Conservation (phyloP, 805 yeast species). For the Metschnikowia vanudenii region DNA sequence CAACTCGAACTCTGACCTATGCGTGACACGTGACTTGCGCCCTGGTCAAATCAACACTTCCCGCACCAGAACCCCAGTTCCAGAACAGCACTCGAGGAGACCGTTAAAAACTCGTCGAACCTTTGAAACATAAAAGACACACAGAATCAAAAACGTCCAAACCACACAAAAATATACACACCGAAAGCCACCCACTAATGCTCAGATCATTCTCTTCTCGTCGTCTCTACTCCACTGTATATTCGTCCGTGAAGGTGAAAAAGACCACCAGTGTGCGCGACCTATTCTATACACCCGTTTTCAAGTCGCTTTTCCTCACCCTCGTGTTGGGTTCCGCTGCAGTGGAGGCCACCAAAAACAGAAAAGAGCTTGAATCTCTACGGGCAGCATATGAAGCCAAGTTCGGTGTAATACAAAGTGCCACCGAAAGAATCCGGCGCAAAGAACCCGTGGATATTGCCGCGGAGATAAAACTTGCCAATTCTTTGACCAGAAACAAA, state of each 20-base stretch:
- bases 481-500: conserved; percentile 40
- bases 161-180: not conserved
- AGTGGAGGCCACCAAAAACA: conserved; percentile 46
- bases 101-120: no score
- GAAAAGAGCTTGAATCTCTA: conserved; percentile 44
- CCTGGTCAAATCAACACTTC: no score
- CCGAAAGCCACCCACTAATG: not conserved
- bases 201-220: not conserved
- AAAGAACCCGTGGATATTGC: conserved; percentile 44
- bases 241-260: conserved; percentile 15
- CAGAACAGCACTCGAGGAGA: no score
- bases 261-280: conserved; percentile 27
- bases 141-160: no score
- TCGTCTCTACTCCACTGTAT: conserved; percentile 8
- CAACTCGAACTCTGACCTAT: no score
- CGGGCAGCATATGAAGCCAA: conserved; percentile 39
- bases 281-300: conserved; percentile 32
- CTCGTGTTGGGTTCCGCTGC: conserved; percentile 45
- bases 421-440: conserved; percentile 27
- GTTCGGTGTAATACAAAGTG: conserved; percentile 31
- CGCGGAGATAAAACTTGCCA: conserved; percentile 39
- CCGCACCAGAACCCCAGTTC: no score
- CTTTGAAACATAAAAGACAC: no score
- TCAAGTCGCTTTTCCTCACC: conserved; percentile 39
- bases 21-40: no score